Base-by-base conservation (phyloP, 163 green algal species). In the Chlorella variabilis region DNA sequence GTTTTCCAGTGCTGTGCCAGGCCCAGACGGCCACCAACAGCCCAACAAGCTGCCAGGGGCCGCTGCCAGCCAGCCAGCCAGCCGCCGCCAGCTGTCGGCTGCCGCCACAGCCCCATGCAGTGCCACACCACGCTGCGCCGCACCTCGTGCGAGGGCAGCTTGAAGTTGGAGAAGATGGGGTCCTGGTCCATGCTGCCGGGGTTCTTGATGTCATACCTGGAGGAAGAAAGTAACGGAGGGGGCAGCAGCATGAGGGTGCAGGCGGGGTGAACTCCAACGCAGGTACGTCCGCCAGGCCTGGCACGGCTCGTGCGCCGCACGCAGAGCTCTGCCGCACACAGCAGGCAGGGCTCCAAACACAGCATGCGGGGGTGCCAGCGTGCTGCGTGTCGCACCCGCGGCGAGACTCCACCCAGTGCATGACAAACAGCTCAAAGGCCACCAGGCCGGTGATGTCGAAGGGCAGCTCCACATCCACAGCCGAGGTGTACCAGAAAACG, bases 131-230 rank as follows among this genome's bases (percentile, higher is more conserved):
- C 25, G 25, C 51, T 9, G 4, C 8, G 7, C 7, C 59, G 3
- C 59, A 67, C 59, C 27, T 67, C 59, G 29, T 67, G 59, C 29
- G 27, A 20, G 27, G 59, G 59, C 59, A 67, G 59, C 59, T 79
- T 68, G 71, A 36, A 36, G 91, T 95, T 95, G 85, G 79, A 87
- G 68, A 91, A 94, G 34, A 62, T 69, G 82, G 95, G 95, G 88
- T 98, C 95, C 78, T 92, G 71, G 87, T 98, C 93, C 48, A 96
- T 93, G 58, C 84, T 94, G 81, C 93, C 93, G 39, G 94, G 94
- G 69, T 97, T 95, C 75, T 87, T 84, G 79, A 98, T 87, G 87
- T 98, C 95, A n/a, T n/a, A n/a, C n/a, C n/a, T n/a, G n/a, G n/a
- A n/a, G n/a, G n/a, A n/a, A n/a, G n/a, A n/a, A n/a, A n/a, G n/a